These are phyloP conservation scores for Isoetes taiwanensis DNA, from an alignment of 75 land plant genomes.

Conservation along the genomic window DNA sequence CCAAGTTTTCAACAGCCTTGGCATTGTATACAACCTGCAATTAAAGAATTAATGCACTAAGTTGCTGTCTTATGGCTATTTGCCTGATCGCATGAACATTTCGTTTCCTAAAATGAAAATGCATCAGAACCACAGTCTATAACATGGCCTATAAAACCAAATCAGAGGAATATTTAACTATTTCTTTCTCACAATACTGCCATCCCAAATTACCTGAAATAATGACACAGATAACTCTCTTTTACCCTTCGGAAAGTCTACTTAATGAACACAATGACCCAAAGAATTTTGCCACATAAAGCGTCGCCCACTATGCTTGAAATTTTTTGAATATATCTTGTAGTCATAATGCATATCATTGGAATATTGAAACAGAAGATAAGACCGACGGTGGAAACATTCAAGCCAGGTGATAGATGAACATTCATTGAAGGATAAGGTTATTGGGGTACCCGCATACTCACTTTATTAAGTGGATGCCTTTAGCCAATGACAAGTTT, in stretches of 20 bases:
- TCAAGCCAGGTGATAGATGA: conserved; percentile 85
- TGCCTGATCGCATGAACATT: no score
- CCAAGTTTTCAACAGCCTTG: no score
- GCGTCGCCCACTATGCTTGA: conserved; percentile 92
- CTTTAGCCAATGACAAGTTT: background rate
- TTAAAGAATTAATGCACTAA: no score
- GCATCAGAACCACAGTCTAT: conserved; percentile 97
- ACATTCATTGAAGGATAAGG: conserved; percentile 99
- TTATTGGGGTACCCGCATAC: conserved; percentile 84
- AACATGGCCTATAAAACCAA: background rate
- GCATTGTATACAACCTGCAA: no score
- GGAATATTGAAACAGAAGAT: background rate
- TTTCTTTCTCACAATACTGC: no score
- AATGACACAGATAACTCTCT: conserved; percentile 97
- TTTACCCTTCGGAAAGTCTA: conserved; percentile 90
- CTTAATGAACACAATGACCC: conserved; percentile 95
- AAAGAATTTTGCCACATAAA: conserved; percentile 99
- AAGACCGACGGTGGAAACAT: conserved; percentile 75
- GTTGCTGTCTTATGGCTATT: no score
- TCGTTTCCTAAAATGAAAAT: no score
- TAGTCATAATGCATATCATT: background rate
- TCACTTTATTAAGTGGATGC: background rate
- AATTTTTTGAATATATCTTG: conserved; percentile 99
- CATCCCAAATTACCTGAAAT: no score
- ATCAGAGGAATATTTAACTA: background rate